phyloP scores from a whole-genome alignment of 495 filamentous ascomycete genomes.

The Entonaema liquescens region DNA sequence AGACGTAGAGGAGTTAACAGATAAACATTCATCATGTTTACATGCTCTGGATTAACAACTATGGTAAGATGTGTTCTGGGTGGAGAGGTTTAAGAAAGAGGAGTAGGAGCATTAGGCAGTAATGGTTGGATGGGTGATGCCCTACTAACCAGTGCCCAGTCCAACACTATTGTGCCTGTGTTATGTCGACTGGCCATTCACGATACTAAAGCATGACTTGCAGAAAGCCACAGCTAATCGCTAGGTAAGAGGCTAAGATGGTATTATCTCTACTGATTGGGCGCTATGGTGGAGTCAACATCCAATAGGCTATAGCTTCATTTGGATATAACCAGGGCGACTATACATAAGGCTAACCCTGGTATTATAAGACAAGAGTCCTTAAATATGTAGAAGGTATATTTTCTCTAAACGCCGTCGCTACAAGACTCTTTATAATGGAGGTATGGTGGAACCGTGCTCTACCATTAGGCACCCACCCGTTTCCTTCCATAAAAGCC shows the following conservation, averaged over 20 bases:
- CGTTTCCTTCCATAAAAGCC: conserved; percentile 3
- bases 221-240: conserved; percentile 8
- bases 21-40: neutral
- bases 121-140: neutral
- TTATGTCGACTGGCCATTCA: neutral
- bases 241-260: neutral
- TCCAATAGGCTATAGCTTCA: conserved; percentile 7
- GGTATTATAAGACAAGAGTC: neutral
- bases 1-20: neutral
- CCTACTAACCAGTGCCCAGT: neutral
- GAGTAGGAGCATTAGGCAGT: neutral
- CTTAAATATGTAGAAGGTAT: conserved; percentile 5
- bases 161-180: neutral
- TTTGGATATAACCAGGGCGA: conserved; percentile 16
- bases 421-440: conserved; percentile 27
- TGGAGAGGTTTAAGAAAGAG: neutral
- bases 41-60: neutral
- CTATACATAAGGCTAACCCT: conserved; percentile 1
- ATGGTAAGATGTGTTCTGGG: neutral
- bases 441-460: conserved; percentile 20
- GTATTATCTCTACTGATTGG: conserved; percentile 21
- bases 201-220: neutral
- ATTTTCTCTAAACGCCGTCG: conserved; percentile 38
- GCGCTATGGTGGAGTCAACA: conserved; percentile 20
- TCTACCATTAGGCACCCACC: conserved; percentile 22